A percentile compares a stretch with the other conserved stretches of the same genome.
Evolutionary conservation across 1,139 yeast genomes (phyloP).

Genomic region (Yamadazyma epiphylla): DNA sequence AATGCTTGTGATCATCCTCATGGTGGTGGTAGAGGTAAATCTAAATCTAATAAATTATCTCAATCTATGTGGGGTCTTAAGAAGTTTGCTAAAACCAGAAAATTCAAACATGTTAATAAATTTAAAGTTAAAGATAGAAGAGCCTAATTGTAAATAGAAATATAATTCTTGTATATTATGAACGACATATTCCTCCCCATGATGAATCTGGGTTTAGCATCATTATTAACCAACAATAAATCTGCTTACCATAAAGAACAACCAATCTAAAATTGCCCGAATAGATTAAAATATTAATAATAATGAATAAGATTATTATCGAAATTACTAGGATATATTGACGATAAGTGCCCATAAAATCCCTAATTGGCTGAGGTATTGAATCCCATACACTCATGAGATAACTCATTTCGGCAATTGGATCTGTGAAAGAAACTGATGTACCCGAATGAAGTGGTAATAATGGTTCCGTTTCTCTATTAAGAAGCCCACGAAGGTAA

Average conservation of each 20-base stretch:
- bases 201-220: not conserved
- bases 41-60: slow-evolving; percentile 90
- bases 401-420: no score
- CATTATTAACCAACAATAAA: not conserved
- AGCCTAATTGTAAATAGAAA: slow-evolving; percentile 17
- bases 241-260: not conserved
- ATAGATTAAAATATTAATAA: no score
- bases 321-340: no score
- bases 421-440: no score
- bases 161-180: slow-evolving; percentile 11
- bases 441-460: slow-evolving; percentile 8
- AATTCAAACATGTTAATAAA: slow-evolving; percentile 79
- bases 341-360: not conserved
- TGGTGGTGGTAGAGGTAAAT: slow-evolving; percentile 99
- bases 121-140: slow-evolving; percentile 85
- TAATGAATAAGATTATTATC: not conserved
- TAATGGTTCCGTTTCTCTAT: slow-evolving; percentile 9
- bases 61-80: slow-evolving; percentile 98
- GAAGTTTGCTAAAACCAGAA: slow-evolving; percentile 92
- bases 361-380: no score
- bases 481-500: slow-evolving; percentile 5
- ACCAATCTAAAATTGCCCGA: not conserved
- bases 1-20: slow-evolving; percentile 97
- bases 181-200: slow-evolving; percentile 1
- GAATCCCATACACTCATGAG: no score